Evolutionary conservation across 768 basidiomycete genomes (phyloP).

Genomic region (Boletellus emodensis): DNA sequence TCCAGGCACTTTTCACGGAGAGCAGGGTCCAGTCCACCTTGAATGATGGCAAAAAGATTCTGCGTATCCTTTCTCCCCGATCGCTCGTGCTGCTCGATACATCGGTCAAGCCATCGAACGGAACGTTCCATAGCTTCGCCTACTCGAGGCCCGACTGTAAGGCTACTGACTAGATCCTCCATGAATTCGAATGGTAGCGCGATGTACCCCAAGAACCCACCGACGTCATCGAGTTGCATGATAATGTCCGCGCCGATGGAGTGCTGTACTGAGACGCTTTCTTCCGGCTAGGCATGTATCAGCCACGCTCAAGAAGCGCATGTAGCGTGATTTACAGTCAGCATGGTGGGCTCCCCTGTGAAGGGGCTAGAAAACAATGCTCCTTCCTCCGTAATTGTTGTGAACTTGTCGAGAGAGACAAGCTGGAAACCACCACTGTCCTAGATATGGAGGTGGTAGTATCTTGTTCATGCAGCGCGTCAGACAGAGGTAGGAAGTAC

Average conservation of each 20-base stretch:
- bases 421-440: conserved; percentile 91
- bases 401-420: conserved; percentile 80
- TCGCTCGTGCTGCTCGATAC: conserved; percentile 68
- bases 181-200: background rate
- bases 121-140: conserved; percentile 87
- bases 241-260: conserved; percentile 91
- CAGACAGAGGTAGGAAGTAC: conserved; percentile 14
- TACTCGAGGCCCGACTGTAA: conserved; percentile 77
- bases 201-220: conserved; percentile 38
- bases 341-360: conserved; percentile 82
- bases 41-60: conserved; percentile 90
- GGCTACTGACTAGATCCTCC: conserved; percentile 58
- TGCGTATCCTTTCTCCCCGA: conserved; percentile 64
- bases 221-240: conserved; percentile 93
- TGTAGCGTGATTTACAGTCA: conserved; percentile 53
- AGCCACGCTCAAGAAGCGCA: background rate
- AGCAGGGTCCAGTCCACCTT: conserved; percentile 73
- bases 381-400: conserved; percentile 83
- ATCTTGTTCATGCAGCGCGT: background rate
- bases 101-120: conserved; percentile 86
- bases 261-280: conserved; percentile 88
- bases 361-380: conserved; percentile 84
- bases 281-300: conserved; percentile 62
- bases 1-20: conserved; percentile 75
- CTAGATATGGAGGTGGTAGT: conserved; percentile 32